phyloP scores from a whole-genome alignment of 1,284 basidiomycete species.

The Naganishia albida region DNA sequence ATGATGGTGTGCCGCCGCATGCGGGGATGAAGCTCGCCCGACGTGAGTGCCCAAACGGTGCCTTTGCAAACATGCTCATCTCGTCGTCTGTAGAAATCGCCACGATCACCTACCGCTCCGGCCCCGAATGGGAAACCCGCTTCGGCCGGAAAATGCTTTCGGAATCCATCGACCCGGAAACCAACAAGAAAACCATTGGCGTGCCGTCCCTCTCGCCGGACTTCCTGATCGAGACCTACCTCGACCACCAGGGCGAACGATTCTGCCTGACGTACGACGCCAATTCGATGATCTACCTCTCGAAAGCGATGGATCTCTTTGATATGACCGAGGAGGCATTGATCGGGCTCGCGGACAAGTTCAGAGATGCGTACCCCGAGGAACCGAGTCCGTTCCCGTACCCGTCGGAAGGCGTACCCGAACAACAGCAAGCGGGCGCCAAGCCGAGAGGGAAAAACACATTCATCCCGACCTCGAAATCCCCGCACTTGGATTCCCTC shows the following conservation, averaged over 20 bases:
- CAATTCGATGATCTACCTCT: constrained; percentile 97
- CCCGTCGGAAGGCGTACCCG: constrained; percentile 33
- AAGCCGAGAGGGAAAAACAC: constrained; percentile 40
- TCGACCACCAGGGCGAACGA: constrained; percentile 96
- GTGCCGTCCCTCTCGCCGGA: constrained; percentile 86
- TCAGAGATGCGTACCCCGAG: constrained; percentile 45
- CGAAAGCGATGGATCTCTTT: constrained; percentile 99
- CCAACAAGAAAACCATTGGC: constrained; percentile 48
- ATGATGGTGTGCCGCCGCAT: constrained; percentile 89
- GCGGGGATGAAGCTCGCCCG: constrained; percentile 98
- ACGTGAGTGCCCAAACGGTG: constrained; percentile 61
- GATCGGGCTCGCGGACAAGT: constrained; percentile 61
- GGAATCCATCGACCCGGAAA: constrained; percentile 44
- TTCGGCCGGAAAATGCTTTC: constrained; percentile 70
- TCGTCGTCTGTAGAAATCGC: constrained; percentile 75
- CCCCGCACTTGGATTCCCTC: constrained; percentile 75
- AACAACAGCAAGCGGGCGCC: constrained; percentile 6
- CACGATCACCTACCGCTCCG: constrained; percentile 97
- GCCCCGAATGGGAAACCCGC: constrained; percentile 97
- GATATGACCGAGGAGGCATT: constrained; percentile 87
- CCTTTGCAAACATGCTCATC: not conserved
- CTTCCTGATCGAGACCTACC: constrained; percentile 97
- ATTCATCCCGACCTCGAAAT: constrained; percentile 60
- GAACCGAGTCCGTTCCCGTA: constrained; percentile 48
- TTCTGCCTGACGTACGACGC: constrained; percentile 99